These are phyloP conservation scores for Enterospora canceri DNA, from an alignment of 371 early-diverging fungal species.

Conservation along the genomic window DNA sequence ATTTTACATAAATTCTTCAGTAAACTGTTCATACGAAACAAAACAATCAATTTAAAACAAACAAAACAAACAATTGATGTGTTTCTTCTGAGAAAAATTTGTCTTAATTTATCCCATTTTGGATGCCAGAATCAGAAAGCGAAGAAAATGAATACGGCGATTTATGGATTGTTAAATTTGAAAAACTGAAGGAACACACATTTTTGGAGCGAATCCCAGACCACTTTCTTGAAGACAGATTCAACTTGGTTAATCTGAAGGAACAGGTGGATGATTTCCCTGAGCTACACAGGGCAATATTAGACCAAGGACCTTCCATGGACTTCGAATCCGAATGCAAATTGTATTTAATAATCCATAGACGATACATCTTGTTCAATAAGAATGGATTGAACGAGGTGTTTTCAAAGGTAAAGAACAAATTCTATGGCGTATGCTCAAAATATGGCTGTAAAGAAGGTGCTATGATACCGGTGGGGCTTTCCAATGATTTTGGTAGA, in stretches of 20 bases:
- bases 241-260: constrained; percentile 73
- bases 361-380: constrained; percentile 59
- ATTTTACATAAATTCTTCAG: not conserved
- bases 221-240: constrained; percentile 62
- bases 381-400: constrained; percentile 59
- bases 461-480: constrained; percentile 67
- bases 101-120: not conserved
- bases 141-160: constrained; percentile 13
- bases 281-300: constrained; percentile 68
- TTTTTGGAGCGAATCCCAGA: constrained; percentile 42
- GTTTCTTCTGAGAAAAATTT: not conserved
- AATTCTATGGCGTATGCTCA: constrained; percentile 83
- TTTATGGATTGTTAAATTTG: constrained; percentile 49
- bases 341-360: constrained; percentile 63
- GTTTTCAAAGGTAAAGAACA: constrained; percentile 65
- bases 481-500: constrained; percentile 67
- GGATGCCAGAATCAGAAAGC: not conserved
- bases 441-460: constrained; percentile 71
- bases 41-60: not conserved
- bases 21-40: not conserved
- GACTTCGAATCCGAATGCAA: constrained; percentile 26
- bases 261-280: constrained; percentile 67
- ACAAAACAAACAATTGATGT: not conserved
- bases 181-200: constrained; percentile 36
- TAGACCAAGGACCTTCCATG: not conserved